Conservation (phyloP, 257 asterid species). For the Lithospermum erythrorhizon region DNA sequence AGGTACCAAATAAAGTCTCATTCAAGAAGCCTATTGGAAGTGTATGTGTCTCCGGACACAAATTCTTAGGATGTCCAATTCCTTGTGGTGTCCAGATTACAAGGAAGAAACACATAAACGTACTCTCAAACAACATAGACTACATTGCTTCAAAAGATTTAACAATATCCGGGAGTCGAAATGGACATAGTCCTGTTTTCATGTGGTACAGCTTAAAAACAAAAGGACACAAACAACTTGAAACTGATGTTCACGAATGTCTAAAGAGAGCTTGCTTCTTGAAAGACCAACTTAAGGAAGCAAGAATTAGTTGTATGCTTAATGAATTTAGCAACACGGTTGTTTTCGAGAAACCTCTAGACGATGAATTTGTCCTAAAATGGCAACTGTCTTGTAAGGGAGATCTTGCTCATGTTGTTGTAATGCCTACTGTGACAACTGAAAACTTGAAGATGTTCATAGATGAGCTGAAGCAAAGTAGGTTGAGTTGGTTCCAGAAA, state of each 20-base stretch:
- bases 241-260: conserved; percentile 88
- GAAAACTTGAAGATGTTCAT: conserved; percentile 68
- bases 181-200: conserved; percentile 94
- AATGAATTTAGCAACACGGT: conserved; percentile 92
- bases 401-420: conserved; percentile 75
- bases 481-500: conserved; percentile 54
- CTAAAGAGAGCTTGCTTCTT: conserved; percentile 78
- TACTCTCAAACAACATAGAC: conserved; percentile 72
- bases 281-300: conserved; percentile 61
- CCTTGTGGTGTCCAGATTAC: conserved; percentile 94
- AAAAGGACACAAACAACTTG: conserved; percentile 85
- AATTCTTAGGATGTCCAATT: conserved; percentile 52
- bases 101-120: conserved; percentile 52
- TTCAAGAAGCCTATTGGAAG: conserved; percentile 22
- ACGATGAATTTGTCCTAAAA: conserved; percentile 71
- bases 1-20: conserved; percentile 5
- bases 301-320: conserved; percentile 76
- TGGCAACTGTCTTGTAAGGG: conserved; percentile 97
- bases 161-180: conserved; percentile 94
- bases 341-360: conserved; percentile 79
- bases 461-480: conserved; percentile 42
- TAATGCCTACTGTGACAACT: conserved; percentile 69
- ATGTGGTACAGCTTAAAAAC: conserved; percentile 85
- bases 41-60: conserved; percentile 19
- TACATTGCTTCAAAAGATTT: conserved; percentile 96